Evolutionary conservation across 2,329 filamentous ascomycete species (phyloP).

Genomic region (Pseudogymnoascus sp.): DNA sequence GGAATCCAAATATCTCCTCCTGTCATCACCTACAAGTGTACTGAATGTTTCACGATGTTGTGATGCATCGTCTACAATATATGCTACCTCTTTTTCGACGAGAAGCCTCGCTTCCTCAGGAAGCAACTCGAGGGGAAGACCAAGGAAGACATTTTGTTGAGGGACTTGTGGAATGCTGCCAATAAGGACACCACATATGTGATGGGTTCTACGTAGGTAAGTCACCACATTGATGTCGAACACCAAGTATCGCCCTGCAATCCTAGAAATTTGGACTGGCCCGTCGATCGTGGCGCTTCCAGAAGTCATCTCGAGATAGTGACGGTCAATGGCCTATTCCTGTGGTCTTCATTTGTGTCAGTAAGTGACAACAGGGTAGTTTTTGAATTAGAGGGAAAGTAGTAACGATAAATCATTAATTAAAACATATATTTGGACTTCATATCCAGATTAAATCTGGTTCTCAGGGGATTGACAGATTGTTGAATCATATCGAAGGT

Average conservation of each 20-base stretch:
- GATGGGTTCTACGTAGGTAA: conserved; percentile 68
- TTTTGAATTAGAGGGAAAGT: not conserved
- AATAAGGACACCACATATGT: conserved; percentile 77
- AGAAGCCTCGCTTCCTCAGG: conserved; percentile 81
- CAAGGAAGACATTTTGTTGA: conserved; percentile 89
- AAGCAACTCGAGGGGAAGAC: conserved; percentile 80
- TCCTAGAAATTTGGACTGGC: conserved; percentile 70
- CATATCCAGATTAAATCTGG: conserved; percentile 33
- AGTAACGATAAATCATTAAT: conserved; percentile 37
- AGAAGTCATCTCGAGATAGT: conserved; percentile 16
- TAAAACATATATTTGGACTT: conserved; percentile 46
- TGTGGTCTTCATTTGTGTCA: conserved; percentile 5
- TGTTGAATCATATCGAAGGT: conserved; percentile 54
- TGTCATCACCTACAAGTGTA: conserved; percentile 46
- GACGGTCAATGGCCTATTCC: not conserved
- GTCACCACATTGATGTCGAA: conserved; percentile 80
- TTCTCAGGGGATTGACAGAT: conserved; percentile 82
- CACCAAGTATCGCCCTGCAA: conserved; percentile 75
- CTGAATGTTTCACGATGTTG: conserved; percentile 53
- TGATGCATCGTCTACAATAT: conserved; percentile 70
- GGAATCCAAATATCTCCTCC: conserved; percentile 56
- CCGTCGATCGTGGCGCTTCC: conserved; percentile 30
- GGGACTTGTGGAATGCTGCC: conserved; percentile 87
- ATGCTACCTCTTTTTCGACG: conserved; percentile 67
- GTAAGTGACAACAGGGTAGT: conserved; percentile 13